Conservation (phyloP, 139 green algal species). For the Micractinium sp. region DNA sequence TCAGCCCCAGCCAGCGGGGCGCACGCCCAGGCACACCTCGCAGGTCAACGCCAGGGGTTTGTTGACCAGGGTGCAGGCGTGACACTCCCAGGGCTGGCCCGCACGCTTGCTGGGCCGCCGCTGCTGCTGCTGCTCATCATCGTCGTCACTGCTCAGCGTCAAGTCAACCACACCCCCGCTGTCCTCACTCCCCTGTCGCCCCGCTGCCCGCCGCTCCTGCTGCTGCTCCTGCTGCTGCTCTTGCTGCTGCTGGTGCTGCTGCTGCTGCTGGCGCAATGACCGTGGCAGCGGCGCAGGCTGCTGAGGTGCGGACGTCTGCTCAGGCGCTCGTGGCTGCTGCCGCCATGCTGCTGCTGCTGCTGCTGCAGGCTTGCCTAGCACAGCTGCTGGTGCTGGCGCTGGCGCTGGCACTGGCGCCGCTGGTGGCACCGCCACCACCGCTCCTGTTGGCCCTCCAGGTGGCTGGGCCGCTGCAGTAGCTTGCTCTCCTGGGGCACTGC, state of each 20-base stretch:
- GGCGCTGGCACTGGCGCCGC: not conserved
- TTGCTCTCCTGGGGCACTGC: not conserved
- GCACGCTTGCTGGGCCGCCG: not conserved
- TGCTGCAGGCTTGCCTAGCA: not conserved
- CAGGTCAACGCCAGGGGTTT: slow-evolving; percentile 11
- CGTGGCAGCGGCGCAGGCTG: no score
- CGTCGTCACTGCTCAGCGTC: not conserved
- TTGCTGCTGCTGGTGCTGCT: not conserved
- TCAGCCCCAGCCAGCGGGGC: slow-evolving; percentile 7
- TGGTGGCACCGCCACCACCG: not conserved
- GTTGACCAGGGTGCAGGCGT: slow-evolving; percentile 17
- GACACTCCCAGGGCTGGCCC: not conserved
- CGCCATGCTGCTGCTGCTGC: not conserved
- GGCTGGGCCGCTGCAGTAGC: not conserved
- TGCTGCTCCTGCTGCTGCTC: not conserved
- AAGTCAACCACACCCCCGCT: slow-evolving; percentile 6
- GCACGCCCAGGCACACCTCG: not conserved
- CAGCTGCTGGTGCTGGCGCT: not conserved
- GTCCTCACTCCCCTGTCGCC: not conserved
- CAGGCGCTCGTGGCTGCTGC: not conserved
- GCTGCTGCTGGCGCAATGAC: not conserved
- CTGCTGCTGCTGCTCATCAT: not conserved
- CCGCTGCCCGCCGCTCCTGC: not conserved
- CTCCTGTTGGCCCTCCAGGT: not conserved
- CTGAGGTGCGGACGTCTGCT: not conserved